Percentiles rank a stretch among this genome's conserved stretches.
These are phyloP conservation scores for Globisporangium viniferum DNA, from an alignment of 352 stramenopile genomes.

Conservation along the genomic window DNA sequence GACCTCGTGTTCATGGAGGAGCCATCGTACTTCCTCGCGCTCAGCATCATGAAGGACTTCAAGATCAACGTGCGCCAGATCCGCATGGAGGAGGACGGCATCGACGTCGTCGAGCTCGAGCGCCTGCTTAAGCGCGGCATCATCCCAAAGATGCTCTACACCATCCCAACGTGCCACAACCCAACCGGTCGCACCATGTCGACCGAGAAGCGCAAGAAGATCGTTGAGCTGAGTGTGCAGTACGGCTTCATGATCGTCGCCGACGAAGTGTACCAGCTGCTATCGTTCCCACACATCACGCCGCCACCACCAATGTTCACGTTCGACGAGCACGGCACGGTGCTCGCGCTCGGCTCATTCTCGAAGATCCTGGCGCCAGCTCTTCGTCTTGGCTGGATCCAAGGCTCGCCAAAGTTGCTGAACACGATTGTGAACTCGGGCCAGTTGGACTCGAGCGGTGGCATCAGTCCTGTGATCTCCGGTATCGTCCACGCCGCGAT, in stretches of 20 bases:
- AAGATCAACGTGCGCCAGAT: slow-evolving; percentile 89
- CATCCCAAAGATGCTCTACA: slow-evolving; percentile 92
- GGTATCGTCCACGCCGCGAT: slow-evolving; percentile 83
- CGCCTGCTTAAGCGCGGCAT: slow-evolving; percentile 67
- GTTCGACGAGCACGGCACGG: slow-evolving; percentile 76
- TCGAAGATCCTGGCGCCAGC: slow-evolving; percentile 94
- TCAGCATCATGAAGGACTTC: slow-evolving; percentile 94
- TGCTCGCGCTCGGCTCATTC: slow-evolving; percentile 91
- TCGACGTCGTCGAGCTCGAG: slow-evolving; percentile 87
- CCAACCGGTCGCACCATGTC: slow-evolving; percentile 89
- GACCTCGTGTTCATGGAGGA: slow-evolving; percentile 93
- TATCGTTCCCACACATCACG: slow-evolving; percentile 89
- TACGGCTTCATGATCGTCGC: slow-evolving; percentile 91
- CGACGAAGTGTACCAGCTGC: slow-evolving; percentile 95
- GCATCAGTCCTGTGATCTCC: slow-evolving; percentile 91
- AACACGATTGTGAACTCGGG: slow-evolving; percentile 77
- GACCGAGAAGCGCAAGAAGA: slow-evolving; percentile 76
- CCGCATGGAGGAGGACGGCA: slow-evolving; percentile 87
- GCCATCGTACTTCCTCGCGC: slow-evolving; percentile 92
- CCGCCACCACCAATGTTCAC: slow-evolving; percentile 83
- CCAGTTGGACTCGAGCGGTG: slow-evolving; percentile 90
- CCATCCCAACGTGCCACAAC: slow-evolving; percentile 95
- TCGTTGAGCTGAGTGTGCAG: slow-evolving; percentile 85
- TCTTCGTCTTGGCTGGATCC: slow-evolving; percentile 89
- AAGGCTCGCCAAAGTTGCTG: slow-evolving; percentile 66